Evolutionary conservation across 352 stramenopile species (phyloP), one percentile per base, ranked within the genome.

Genomic region (Pythium myriotylum): DNA sequence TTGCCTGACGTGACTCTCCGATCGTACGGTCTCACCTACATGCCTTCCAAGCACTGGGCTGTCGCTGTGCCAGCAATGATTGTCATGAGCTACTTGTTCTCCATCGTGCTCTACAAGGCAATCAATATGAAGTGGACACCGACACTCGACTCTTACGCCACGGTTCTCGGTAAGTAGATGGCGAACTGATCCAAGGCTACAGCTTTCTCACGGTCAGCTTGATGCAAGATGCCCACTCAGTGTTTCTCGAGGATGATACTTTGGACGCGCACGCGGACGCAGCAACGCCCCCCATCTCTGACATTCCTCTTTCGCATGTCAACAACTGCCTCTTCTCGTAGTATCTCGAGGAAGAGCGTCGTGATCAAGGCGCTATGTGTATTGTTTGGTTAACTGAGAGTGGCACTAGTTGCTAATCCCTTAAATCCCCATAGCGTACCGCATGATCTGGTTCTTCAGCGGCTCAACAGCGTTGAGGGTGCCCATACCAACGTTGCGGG

Each of bases 391-490:
- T 46, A 20, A 20, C 13, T 42, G 19, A 49, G 35, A 48, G 27
- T n/a, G 17, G 45, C 27, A 46, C 33, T 24, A 20, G 26, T 41
- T 37, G 29, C 17, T n/a, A 17, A 42, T 62, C 10, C 17, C 54
- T 74, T 90, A 94, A 67, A 95, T 66, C 32, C 86, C 86, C 84
- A 94, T 95, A 12, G 86, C 86, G 68, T 95, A 95, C 65, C 83
- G 82, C 81, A 94, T 92, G 72, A 95, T 93, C 71, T 94, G 77
- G 72, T 92, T 80, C 86, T 96, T 96, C 54, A 96, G 76, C 48
- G 86, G 85, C 63, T 92, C 82, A 39, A 92, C 79, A 33, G 86
- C 83, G 67, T 96, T 95, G 57, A 96, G 74, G 50, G 84, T 80
- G 58, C 80, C 78, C 85, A 96, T 95, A 64, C 88, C 88, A 41